A percentile compares a stretch with the other conserved stretches of the same genome.
Conservation (phyloP, 2,329 filamentous ascomycete species). For the Hymenotorrendiella dingleyae region DNA sequence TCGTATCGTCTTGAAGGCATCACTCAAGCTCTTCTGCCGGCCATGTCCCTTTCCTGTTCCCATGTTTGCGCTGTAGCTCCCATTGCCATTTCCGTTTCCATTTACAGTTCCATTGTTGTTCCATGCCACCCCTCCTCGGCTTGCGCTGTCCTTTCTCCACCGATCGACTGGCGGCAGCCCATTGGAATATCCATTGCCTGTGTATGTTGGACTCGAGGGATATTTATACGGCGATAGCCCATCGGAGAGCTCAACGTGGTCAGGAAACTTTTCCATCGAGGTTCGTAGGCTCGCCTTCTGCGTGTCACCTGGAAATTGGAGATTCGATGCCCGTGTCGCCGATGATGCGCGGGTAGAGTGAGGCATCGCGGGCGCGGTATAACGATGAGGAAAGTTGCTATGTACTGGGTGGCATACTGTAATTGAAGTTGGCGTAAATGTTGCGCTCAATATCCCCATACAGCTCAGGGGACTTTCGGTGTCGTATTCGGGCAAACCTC, state of each 20-base stretch:
- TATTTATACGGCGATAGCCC: constrained; percentile 14
- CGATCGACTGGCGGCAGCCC: constrained; percentile 38
- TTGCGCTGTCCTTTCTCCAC: constrained; percentile 45
- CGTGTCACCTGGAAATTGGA: constrained; percentile 27
- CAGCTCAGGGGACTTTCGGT: too few species aligned
- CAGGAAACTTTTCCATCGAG: constrained; percentile 53
- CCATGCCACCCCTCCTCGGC: constrained; percentile 20
- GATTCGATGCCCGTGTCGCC: constrained; percentile 27
- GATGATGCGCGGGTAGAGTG: constrained; percentile 37
- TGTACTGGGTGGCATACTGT: too few species aligned
- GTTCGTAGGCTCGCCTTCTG: constrained; percentile 19
- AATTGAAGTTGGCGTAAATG: too few species aligned
- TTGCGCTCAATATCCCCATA: too few species aligned
- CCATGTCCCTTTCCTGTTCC: constrained; percentile 48
- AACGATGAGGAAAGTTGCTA: too few species aligned
- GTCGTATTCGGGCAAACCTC: too few species aligned
- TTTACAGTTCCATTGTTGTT: constrained; percentile 12
- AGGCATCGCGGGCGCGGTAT: constrained; percentile 36
- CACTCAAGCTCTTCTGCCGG: constrained; percentile 79
- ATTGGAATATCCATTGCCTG: constrained; percentile 24
- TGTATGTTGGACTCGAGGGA: constrained; percentile 14
- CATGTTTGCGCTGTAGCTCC: too few species aligned
- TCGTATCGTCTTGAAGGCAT: constrained; percentile 80
- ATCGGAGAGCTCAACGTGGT: constrained; percentile 40
- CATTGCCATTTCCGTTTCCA: too few species aligned